phyloP scores from a whole-genome alignment of 148 eudicot species.

The Hydrangea macrophylla region DNA sequence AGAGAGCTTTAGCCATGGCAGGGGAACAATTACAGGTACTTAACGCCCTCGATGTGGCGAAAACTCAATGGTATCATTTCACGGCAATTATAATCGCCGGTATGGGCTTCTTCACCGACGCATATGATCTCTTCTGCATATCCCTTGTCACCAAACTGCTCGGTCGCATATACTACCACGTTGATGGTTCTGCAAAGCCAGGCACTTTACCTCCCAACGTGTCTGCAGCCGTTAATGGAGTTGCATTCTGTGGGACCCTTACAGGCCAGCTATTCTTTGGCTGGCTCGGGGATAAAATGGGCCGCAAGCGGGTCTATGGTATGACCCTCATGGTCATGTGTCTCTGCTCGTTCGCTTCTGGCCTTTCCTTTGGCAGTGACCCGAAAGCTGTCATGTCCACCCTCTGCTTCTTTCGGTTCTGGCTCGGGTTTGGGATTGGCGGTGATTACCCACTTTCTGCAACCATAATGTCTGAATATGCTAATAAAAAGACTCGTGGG shows the following conservation, averaged over 20 bases:
- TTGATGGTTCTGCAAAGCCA: slow-evolving; percentile 32
- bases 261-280: slow-evolving; percentile 68
- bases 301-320: slow-evolving; percentile 58
- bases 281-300: slow-evolving; percentile 70
- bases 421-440: slow-evolving; percentile 65
- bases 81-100: slow-evolving; percentile 64
- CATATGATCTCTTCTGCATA: slow-evolving; percentile 67
- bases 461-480: slow-evolving; percentile 67
- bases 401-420: slow-evolving; percentile 59
- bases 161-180: slow-evolving; percentile 56
- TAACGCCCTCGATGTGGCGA: slow-evolving; percentile 52
- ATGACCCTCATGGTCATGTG: slow-evolving; percentile 61
- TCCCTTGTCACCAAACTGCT: slow-evolving; percentile 56
- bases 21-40: slow-evolving; percentile 46
- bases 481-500: slow-evolving; percentile 64
- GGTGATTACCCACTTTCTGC: slow-evolving; percentile 70
- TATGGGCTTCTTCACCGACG: slow-evolving; percentile 69
- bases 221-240: slow-evolving; percentile 52
- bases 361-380: slow-evolving; percentile 45
- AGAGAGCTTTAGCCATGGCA: slow-evolving; percentile 23
- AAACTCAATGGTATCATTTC: slow-evolving; percentile 71
- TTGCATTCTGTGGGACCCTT: slow-evolving; percentile 54
- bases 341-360: slow-evolving; percentile 45
- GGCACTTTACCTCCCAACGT: slow-evolving; percentile 52
- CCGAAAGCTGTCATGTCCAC: slow-evolving; percentile 46